Percentiles rank a stretch among this genome's conserved stretches.
Conservation (phyloP, 2,329 filamentous ascomycete genomes). For the Fusarium buharicum region DNA sequence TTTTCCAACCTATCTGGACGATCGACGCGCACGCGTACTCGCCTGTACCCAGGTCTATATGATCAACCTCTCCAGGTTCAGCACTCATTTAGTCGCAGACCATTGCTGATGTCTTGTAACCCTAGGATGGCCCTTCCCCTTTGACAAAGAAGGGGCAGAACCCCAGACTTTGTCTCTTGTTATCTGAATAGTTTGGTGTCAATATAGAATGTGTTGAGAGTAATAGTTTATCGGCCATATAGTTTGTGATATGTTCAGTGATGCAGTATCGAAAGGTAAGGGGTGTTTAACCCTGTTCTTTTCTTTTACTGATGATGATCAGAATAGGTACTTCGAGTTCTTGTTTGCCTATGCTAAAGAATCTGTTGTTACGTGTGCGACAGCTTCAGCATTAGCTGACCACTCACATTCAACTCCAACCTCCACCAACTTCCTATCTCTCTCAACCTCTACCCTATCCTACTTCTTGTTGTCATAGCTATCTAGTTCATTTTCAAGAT, state of each 20-base stretch:
- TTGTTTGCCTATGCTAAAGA: too few species aligned
- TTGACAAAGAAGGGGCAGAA: slow-evolving; percentile 29
- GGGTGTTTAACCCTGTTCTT: not conserved
- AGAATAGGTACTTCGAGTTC: not conserved
- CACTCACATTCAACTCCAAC: too few species aligned
- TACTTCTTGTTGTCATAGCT: too few species aligned
- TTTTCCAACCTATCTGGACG: slow-evolving; percentile 26
- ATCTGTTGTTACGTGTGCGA: too few species aligned
- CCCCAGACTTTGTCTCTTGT: slow-evolving; percentile 33
- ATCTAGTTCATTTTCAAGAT: too few species aligned
- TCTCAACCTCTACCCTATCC: too few species aligned
- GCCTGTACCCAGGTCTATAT: slow-evolving; percentile 17
- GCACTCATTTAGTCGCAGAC: slow-evolving; percentile 44
- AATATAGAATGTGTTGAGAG: slow-evolving; percentile 36
- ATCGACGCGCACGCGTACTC: slow-evolving; percentile 17
- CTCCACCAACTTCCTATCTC: too few species aligned
- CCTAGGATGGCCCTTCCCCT: slow-evolving; percentile 45
- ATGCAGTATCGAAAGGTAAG: slow-evolving; percentile 1
- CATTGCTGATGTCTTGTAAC: slow-evolving; percentile 47
- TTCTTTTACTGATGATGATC: slow-evolving; percentile 18
- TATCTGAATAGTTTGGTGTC: slow-evolving; percentile 36
- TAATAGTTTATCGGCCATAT: not conserved
- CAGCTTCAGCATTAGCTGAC: too few species aligned
- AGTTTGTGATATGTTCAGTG: slow-evolving; percentile 12
- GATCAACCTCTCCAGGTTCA: slow-evolving; percentile 43